A percentile compares a stretch with the other conserved stretches of the same genome.
Conservation (phyloP, 768 basidiomycete species). For the Lactarius deliciosus region DNA sequence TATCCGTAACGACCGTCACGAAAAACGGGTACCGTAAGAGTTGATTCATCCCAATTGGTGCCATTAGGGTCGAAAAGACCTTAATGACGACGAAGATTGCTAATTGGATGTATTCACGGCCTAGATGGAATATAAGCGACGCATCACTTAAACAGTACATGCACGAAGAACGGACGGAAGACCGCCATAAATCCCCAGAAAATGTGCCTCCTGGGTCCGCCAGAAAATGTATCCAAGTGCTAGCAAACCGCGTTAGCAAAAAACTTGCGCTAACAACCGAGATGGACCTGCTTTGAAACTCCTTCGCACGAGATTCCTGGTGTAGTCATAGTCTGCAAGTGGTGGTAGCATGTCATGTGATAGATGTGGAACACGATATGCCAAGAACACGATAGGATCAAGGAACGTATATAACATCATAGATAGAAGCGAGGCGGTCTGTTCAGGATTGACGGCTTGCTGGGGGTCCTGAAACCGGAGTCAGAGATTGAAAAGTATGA, state of each 20-base stretch:
- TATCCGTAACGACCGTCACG: background rate
- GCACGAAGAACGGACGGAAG: slow-evolving; percentile 27
- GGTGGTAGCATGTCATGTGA: too few species aligned
- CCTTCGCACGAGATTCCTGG: slow-evolving; percentile 37
- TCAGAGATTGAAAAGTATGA: too few species aligned
- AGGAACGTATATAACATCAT: too few species aligned
- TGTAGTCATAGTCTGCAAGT: slow-evolving; percentile 45
- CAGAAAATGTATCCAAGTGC: slow-evolving; percentile 35
- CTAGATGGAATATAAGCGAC: slow-evolving; percentile 11
- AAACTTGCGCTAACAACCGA: background rate
- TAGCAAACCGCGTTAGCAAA: slow-evolving; percentile 17
- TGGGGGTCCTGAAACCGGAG: too few species aligned
- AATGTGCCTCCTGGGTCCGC: slow-evolving; percentile 28
- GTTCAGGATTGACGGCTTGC: too few species aligned
- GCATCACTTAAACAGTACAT: background rate
- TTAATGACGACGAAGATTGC: slow-evolving; percentile 18
- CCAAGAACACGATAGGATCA: too few species aligned
- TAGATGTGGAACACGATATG: too few species aligned
- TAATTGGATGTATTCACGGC: slow-evolving; percentile 21
- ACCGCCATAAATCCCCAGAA: slow-evolving; percentile 33
- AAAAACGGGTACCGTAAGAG: slow-evolving; percentile 34
- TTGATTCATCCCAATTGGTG: slow-evolving; percentile 37
- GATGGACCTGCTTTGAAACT: slow-evolving; percentile 36
- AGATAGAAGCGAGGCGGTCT: too few species aligned
- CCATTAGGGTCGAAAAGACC: slow-evolving; percentile 31